Percentiles rank a stretch among this genome's conserved stretches.
Conservation (phyloP, 73 alveolate species). For the Stentor roeselii region DNA sequence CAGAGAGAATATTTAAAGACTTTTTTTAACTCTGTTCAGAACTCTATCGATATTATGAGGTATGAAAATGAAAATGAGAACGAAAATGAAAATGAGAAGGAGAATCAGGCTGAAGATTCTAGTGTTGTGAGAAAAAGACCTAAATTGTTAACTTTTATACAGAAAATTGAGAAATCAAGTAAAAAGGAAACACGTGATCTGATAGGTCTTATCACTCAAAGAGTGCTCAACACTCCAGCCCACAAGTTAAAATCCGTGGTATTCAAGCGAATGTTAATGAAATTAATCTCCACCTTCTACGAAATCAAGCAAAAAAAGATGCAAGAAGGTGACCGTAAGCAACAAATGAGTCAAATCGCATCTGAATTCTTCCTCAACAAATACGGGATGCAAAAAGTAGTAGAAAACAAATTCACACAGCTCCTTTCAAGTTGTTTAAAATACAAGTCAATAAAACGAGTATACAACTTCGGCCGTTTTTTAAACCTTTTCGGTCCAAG, state of each 20-base stretch:
- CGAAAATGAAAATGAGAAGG: neutral
- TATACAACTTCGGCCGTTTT: constrained; percentile 9
- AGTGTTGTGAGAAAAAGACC: neutral
- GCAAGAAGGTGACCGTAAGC: constrained; percentile 2
- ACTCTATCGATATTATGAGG: neutral
- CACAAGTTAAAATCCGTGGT: neutral
- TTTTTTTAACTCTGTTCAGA: neutral
- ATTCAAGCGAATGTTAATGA: neutral
- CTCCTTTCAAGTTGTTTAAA: neutral
- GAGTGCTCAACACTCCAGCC: constrained; percentile 2
- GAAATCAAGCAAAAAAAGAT: neutral
- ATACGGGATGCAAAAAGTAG: constrained; percentile 29
- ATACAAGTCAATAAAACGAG: constrained; percentile 6
- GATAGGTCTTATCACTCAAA: neutral
- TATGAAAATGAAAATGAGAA: neutral
- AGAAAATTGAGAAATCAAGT: neutral
- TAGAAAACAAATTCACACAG: constrained; percentile 9
- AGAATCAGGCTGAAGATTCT: neutral
- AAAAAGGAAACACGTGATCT: neutral
- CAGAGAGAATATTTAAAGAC: neutral
- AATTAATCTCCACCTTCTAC: neutral
- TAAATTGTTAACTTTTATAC: neutral
- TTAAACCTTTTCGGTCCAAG: neutral
- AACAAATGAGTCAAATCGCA: neutral
- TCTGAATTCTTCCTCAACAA: neutral